Base-by-base conservation (phyloP, 257 asterid genomes). In the Primulina eburnea region DNA sequence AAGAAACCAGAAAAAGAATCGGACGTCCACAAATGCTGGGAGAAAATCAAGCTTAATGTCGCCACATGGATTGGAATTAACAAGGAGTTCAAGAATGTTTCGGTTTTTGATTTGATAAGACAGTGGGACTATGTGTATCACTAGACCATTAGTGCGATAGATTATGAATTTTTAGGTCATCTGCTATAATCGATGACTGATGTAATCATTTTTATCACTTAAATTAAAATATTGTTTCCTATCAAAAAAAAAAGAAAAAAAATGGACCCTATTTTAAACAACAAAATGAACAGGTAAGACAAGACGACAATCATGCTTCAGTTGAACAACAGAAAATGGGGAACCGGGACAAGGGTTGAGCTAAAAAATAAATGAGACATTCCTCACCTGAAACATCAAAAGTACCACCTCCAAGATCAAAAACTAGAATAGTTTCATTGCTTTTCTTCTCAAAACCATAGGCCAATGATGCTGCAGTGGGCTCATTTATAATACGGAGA, bases 351-450 rank as follows among this genome's bases (percentile, higher is more conserved):
- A 55, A 20, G 52, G 26, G 28, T 64, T 55, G 24, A 7, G 38
- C 16, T 38, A 60, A 60, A 69, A 14, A 18, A 57, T 14, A 73
- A 53, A 33, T 11, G 12, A 66, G 61, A 47, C 28, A 35, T 56
- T 26, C 43, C 37, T 24, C 52, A 89, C 97, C 92, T 81, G 97
- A 89, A 65, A 91, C 97, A 82, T 91, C 97, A 80, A 91, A 91
- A 21, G 96, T 91, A 56, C 97, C 96, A 77, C 97, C 96, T 74
- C 96, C 96, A 64, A 89, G 95, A 66, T 91, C 96, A 79, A 91
- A 91, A 57, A 91, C 97, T 40, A 91, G 71, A 74, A 91, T 91
- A 55, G 97, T 91, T 80, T 91, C 97, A 50, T 86, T 89, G 61
- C 75, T 87, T 70, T 91, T 91, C 90, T 77, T 91, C 67, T 91